Conservation (phyloP, 2,329 filamentous ascomycete genomes). For the Diplodia mutila region DNA sequence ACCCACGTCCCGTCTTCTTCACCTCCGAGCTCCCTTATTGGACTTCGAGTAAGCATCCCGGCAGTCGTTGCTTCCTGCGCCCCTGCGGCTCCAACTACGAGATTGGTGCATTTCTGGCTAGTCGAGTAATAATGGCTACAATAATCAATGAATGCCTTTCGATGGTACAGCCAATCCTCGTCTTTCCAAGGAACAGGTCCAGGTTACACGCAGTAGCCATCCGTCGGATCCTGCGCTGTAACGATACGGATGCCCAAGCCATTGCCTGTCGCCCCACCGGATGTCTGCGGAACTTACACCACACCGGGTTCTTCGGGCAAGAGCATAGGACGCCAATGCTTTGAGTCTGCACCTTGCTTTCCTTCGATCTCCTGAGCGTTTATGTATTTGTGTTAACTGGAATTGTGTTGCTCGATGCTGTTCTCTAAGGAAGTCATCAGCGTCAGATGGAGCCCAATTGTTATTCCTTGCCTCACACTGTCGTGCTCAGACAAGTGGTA, state of each 20-base stretch:
- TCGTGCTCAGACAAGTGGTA: background rate
- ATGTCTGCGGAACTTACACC: background rate
- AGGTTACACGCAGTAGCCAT: background rate
- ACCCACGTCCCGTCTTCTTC: background rate
- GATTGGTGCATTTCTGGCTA: background rate
- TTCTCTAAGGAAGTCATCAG: background rate
- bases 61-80: background rate
- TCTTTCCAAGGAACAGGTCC: background rate
- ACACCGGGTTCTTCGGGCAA: background rate
- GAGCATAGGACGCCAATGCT: too few species aligned
- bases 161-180: background rate
- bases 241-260: background rate
- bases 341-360: background rate
- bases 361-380: background rate
- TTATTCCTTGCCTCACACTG: too few species aligned
- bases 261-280: background rate
- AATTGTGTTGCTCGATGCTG: too few species aligned
- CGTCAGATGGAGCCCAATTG: too few species aligned
- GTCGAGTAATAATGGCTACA: background rate
- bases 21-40: background rate
- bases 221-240: background rate
- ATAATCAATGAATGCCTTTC: background rate
- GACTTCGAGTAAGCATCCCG: background rate
- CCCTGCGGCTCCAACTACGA: background rate
- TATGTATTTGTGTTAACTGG: background rate